Conservation (phyloP, 805 yeast genomes). For the Myxozyma neglecta region DNA sequence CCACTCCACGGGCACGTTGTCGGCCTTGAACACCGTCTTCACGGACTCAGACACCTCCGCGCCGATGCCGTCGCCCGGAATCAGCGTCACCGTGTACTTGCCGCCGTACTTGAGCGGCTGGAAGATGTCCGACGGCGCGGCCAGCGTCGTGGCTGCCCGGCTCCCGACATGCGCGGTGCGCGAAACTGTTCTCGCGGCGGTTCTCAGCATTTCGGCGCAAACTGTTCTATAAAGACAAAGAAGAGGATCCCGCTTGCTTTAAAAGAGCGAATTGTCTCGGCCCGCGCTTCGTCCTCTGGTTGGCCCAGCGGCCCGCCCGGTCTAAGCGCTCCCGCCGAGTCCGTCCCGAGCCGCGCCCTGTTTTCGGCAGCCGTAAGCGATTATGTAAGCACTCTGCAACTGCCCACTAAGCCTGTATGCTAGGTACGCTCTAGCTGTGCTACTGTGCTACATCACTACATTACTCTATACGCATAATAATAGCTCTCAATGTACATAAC, state of each 20-base stretch:
- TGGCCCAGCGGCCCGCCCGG: constrained; percentile 1
- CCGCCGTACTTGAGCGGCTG: constrained; percentile 94
- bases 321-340: constrained; percentile 2
- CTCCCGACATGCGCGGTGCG: constrained; percentile 27
- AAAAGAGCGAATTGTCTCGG: background rate
- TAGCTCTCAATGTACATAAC: background rate
- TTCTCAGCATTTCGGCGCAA: constrained; percentile 21
- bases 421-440: background rate
- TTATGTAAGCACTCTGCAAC: background rate
- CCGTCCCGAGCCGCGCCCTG: background rate
- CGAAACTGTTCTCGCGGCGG: constrained; percentile 21
- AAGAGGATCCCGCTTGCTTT: background rate
- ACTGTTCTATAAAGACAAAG: too few species aligned
- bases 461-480: background rate
- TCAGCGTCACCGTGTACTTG: constrained; percentile 86
- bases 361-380: background rate
- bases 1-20: constrained; percentile 90
- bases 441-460: background rate
- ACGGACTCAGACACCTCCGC: constrained; percentile 94
- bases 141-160: constrained; percentile 52
- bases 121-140: constrained; percentile 60
- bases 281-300: background rate
- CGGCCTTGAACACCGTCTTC: constrained; percentile 80
- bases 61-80: constrained; percentile 99
- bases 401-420: background rate